Conservation (phyloP, 345 rosid genomes). For the Salix exigua region DNA sequence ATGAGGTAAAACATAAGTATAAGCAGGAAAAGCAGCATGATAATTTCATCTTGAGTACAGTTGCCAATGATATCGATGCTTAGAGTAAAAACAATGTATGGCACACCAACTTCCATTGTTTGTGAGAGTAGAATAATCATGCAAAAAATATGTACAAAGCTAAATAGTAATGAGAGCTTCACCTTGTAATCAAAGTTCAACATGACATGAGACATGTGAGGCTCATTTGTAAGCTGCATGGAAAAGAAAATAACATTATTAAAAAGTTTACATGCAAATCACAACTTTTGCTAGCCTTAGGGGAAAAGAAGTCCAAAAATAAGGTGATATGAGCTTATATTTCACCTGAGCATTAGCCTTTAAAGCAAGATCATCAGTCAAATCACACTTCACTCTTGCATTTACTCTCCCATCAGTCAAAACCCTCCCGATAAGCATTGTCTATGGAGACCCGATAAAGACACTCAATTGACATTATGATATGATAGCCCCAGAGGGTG, state of each 20-base stretch:
- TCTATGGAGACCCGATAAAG: conserved; percentile 27
- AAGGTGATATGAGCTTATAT: conserved; percentile 1
- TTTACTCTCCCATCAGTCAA: conserved; percentile 83
- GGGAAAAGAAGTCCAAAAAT: neutral
- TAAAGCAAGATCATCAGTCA: conserved; percentile 66
- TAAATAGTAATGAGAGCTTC: neutral
- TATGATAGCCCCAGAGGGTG: neutral
- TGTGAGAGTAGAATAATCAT: neutral
- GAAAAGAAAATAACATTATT: conserved; percentile 21
- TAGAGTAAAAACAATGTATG: neutral
- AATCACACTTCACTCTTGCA: conserved; percentile 86
- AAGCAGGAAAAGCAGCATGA: neutral
- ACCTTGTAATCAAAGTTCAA: conserved; percentile 94
- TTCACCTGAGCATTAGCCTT: conserved; percentile 87
- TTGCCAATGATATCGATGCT: neutral
- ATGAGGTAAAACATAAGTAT: conserved; percentile 1
- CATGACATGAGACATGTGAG: conserved; percentile 83
- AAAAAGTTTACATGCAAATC: neutral
- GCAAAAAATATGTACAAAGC: neutral
- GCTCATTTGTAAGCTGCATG: conserved; percentile 70
- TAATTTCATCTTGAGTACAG: neutral
- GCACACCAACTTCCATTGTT: neutral
- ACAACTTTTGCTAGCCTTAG: neutral
- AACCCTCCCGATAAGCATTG: conserved; percentile 90
- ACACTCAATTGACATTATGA: neutral